Evolutionary conservation across 306 rosid species (phyloP).

Genomic region (Glycine soja): DNA sequence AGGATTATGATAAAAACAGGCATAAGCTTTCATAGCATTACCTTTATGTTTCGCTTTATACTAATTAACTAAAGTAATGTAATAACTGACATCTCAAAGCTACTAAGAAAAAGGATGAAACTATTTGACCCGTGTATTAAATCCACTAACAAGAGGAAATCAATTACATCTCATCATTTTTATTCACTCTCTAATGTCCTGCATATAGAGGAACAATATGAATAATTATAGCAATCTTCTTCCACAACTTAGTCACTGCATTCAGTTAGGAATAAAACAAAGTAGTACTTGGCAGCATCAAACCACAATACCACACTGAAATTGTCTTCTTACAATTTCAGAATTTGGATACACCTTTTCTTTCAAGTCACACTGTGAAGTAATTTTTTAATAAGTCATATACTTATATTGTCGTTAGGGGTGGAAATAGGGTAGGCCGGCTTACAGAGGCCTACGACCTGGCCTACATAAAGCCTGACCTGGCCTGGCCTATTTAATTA

Average conservation of each 20-base stretch:
- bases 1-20: constrained; percentile 6
- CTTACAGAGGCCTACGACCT: no score
- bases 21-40: constrained; percentile 20
- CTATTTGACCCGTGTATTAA: constrained; percentile 36
- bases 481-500: no score
- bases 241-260: constrained; percentile 22
- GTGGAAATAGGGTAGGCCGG: no score
- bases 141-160: constrained; percentile 45
- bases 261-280: not conserved
- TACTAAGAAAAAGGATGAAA: constrained; percentile 33
- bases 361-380: constrained; percentile 40
- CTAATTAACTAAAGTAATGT: constrained; percentile 24
- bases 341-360: constrained; percentile 41
- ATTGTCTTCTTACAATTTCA: constrained; percentile 31
- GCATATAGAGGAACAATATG: not conserved
- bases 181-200: constrained; percentile 14
- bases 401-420: not conserved
- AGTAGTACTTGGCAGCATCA: not conserved
- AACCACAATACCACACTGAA: not conserved
- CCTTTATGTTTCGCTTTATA: constrained; percentile 37
- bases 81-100: constrained; percentile 36
- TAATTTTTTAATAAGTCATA: constrained; percentile 16
- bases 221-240: not conserved
- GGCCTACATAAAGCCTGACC: no score
- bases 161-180: constrained; percentile 26